Base-by-base conservation (phyloP, 1,284 basidiomycete species). In the Agaricales sp. region DNA sequence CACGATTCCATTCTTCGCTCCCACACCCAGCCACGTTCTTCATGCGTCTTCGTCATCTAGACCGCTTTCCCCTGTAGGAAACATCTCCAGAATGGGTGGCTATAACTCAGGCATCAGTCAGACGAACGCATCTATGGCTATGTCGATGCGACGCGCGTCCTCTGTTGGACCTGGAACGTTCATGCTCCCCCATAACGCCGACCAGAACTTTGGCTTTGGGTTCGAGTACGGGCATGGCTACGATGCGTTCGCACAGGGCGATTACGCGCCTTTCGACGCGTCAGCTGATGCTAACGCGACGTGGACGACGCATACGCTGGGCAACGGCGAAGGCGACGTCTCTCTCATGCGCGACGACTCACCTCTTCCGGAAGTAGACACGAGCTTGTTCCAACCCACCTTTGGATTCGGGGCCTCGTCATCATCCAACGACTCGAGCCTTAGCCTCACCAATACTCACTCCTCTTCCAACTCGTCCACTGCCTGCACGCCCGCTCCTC, bases 341-440 rank as follows among this genome's bases (percentile, higher is more conserved):
- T 44, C 52, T 46, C 60, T 73, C 21, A 67, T 70, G 51, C 65
- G 65, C 1, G 70, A 71, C 50, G 57, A 66, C 45, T 70, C 70
- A 1, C 68, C 72, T 4, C 68, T 78, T 1, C 77, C 77, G 0
- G 77, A 75, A 18, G 66, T 71, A n/a, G 66, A 76, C 53, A 66
- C 68, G 1, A 67, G 67, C 44, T 61, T 80, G 46, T 79, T 79
- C 61, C 66, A 79, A 22, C 63, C 66, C 1, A 59, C 63, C 2
- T 78, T 73, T 61, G 30, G 30, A 35, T 35, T 35, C 30, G 8
- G 11, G n/a, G 30, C 30, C n/a, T 11, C 11, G 8, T n/a, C n/a
- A n/a, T n/a, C n/a, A n/a, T n/a, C n/a, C n/a, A n/a, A n/a, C n/a
- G n/a, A n/a, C n/a, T n/a, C n/a, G n/a, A n/a, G n/a, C n/a, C n/a